Conservation (phyloP, 148 eudicot genomes). For the Rhododendron vialii region DNA sequence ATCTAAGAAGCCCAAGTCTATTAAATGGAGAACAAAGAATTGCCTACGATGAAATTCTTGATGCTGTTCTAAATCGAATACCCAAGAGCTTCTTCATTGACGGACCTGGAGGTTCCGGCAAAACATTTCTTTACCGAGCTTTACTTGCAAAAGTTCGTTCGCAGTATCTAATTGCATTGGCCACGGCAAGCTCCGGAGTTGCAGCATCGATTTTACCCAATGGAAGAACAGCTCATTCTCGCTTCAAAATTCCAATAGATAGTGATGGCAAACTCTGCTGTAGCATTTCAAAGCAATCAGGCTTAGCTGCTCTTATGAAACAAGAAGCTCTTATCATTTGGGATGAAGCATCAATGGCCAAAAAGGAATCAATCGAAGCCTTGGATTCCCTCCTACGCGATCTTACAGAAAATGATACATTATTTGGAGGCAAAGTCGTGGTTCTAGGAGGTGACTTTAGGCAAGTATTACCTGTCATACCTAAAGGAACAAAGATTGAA, state of each 20-base stretch:
- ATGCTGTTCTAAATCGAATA: rapidly evolving
- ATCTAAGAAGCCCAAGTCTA: rapidly evolving
- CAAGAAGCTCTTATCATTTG: not conserved
- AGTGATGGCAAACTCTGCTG: rapidly evolving
- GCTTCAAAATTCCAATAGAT: not conserved
- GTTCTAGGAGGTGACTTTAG: not conserved
- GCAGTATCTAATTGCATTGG: rapidly evolving
- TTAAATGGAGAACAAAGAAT: rapidly evolving
- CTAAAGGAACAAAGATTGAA: not conserved
- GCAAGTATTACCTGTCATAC: not conserved
- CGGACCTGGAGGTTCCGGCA: not conserved
- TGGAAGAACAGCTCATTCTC: not conserved
- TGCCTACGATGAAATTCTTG: not conserved
- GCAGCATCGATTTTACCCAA: not conserved
- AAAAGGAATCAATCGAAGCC: not conserved
- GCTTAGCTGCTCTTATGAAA: not conserved
- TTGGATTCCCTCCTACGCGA: rapidly evolving
- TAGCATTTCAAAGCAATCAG: not conserved
- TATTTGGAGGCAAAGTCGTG: not conserved
- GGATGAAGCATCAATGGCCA: not conserved
- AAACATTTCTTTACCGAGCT: not conserved
- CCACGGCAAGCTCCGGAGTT: not conserved
- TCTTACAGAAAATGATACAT: not conserved
- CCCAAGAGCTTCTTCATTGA: not conserved
- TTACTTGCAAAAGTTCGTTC: not conserved